Percentiles rank a stretch among this genome's conserved stretches.
These are phyloP conservation scores for Tieghemostelium lacteum DNA, from an alignment of 78 protist genomes.

Conservation along the genomic window DNA sequence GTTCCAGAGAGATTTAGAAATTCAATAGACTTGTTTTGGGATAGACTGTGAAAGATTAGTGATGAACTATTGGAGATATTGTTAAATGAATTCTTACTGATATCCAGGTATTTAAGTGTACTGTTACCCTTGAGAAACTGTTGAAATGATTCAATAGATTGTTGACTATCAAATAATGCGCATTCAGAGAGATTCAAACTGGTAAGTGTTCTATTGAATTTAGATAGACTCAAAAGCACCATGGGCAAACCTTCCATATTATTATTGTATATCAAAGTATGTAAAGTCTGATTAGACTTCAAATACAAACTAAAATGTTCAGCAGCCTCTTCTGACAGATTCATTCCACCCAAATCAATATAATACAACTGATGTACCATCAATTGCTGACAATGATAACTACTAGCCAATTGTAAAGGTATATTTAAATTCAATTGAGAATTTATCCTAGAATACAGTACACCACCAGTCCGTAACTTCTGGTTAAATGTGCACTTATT, in stretches of 20 bases:
- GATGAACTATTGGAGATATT: not conserved
- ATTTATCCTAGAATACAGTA: too few species aligned
- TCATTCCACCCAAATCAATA: conserved; percentile 10
- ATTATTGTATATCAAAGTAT: conserved; percentile 20
- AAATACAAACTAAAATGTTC: not conserved
- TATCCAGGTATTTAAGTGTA: not conserved
- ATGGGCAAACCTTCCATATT: conserved; percentile 12
- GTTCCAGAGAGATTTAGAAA: conserved; percentile 11
- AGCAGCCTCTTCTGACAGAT: not conserved
- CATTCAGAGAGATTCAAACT: conserved; percentile 14
- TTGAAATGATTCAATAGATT: not conserved
- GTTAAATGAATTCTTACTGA: conserved; percentile 11
- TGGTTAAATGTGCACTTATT: not conserved
- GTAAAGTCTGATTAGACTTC: not conserved
- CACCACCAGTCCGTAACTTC: too few species aligned
- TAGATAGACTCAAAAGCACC: not conserved
- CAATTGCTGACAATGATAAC: too few species aligned
- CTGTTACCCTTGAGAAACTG: not conserved
- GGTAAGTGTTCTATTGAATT: conserved; percentile 4
- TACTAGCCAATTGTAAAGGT: too few species aligned
- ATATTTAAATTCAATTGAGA: too few species aligned
- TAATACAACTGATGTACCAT: not conserved
- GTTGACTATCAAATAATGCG: not conserved
- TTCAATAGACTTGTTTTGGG: not conserved
- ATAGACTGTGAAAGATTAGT: not conserved